Percentiles rank a stretch among this genome's conserved stretches.
Conservation (phyloP, 108 stramenopile genomes). For the Mediolabrus comicus region DNA sequence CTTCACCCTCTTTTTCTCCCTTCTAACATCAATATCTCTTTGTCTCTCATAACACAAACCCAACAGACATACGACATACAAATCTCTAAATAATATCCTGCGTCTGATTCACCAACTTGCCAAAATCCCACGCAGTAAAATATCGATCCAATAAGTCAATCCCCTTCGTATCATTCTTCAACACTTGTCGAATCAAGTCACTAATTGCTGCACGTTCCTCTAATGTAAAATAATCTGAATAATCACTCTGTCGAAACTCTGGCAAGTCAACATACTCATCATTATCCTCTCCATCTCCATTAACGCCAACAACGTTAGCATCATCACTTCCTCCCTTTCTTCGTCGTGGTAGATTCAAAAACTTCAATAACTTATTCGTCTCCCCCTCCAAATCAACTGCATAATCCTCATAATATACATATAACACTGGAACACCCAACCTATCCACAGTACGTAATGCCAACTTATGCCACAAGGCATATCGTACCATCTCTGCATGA, state of each 20-base stretch:
- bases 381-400: constrained; percentile 38
- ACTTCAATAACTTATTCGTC: constrained; percentile 45
- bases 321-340: no score
- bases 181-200: constrained; percentile 25
- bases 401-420: constrained; percentile 69
- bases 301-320: constrained; percentile 11
- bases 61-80: no score
- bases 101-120: constrained; percentile 16
- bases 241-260: constrained; percentile 23
- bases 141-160: constrained; percentile 26
- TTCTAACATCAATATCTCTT: no score
- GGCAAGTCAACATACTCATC: background rate
- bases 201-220: constrained; percentile 36
- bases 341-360: constrained; percentile 40
- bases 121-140: constrained; percentile 27
- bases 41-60: no score
- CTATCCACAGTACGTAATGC: constrained; percentile 37
- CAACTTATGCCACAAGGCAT: constrained; percentile 66
- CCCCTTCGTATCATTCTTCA: constrained; percentile 21
- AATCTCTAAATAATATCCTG: constrained; percentile 5
- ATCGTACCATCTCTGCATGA: constrained; percentile 65
- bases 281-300: background rate
- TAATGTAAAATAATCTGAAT: constrained; percentile 32
- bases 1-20: background rate
- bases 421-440: constrained; percentile 49